Base-by-base conservation (phyloP, 176 grass and related monocot species). In the Carex cristatella region DNA sequence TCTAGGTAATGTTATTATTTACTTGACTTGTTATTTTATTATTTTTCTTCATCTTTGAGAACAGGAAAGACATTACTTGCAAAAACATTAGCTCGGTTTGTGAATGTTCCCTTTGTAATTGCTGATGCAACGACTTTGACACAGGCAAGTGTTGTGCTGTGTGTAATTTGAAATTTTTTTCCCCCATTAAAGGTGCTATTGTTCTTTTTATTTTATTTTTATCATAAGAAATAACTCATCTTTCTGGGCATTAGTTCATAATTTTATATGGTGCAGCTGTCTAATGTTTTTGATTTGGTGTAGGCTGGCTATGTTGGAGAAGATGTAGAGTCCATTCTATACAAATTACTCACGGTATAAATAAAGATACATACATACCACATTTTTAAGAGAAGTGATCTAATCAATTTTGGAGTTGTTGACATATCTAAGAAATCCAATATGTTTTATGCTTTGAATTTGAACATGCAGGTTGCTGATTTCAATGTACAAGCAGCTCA, bases 271-370 rank as follows among this genome's bases (percentile, higher is more conserved):
- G 19, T 0, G 10, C 5, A 4, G 16, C 30, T 79, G 6, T 83
- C 71, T 84, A 86, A 86, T 83, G 79, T 80, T 82, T 33, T 30
- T 49, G 16, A 86, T 72, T 89, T 86, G 64, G 62, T 88, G 81
- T 86, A 99, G 96, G 96, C 96, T 92, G 96, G 96, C 15, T 99
- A 99, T 88, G 96, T 99, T 84, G 96, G 96, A 94, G 96, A 99
- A 76, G 96, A 99, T 89, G 96, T 99, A 64, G 96, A 99, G 84
- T 99, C 96, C 59, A 99, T 99, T 92, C 83, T 99, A 80, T 95
- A 99, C 87, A 99, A 99, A 83, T 93, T 99, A 81, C 93, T 99
- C 53, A 74, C 87, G 88, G 96, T 99, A 94, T 66, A 81, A 37
- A 70, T 83, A 78, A 65, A 37, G 71, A 16, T 84, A 2, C 59